phyloP scores from a whole-genome alignment of 2,329 filamentous ascomycete genomes.

The Tolypocladium paradoxum region DNA sequence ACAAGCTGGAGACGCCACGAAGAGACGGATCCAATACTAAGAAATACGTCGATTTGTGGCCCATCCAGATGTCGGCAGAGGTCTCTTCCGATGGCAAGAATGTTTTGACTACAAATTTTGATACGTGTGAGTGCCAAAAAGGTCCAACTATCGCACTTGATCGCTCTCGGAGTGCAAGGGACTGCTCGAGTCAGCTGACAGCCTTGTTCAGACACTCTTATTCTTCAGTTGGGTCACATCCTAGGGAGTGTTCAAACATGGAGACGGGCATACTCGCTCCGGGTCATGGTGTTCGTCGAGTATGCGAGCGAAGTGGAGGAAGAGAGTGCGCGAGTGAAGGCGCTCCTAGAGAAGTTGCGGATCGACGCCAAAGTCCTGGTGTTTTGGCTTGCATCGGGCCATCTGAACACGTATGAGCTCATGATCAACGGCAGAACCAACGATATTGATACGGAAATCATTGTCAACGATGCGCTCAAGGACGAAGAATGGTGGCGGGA shows the following conservation, averaged over 20 bases:
- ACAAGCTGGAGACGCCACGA: constrained; percentile 61
- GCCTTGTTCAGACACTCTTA: constrained; percentile 51
- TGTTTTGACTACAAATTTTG: constrained; percentile 78
- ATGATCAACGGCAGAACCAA: constrained; percentile 61
- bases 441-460: constrained; percentile 42
- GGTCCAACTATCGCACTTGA: too few relatives aligned
- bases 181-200: neutral
- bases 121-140: constrained; percentile 55
- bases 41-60: constrained; percentile 80
- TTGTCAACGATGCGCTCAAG: constrained; percentile 55
- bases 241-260: constrained; percentile 71
- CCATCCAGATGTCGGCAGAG: constrained; percentile 87
- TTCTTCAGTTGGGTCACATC: constrained; percentile 77
- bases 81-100: constrained; percentile 56
- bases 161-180: neutral
- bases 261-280: constrained; percentile 61
- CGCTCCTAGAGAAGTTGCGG: constrained; percentile 67
- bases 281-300: constrained; percentile 80
- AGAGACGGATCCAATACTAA: constrained; percentile 49
- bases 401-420: constrained; percentile 61
- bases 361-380: constrained; percentile 73
- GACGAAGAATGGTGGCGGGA: constrained; percentile 79
- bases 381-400: constrained; percentile 69
- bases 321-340: constrained; percentile 60
- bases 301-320: constrained; percentile 77